Evolutionary conservation across 208 protist genomes (phyloP), one percentile per base, ranked within the genome.

Genomic region (Histomonas meleagridis): DNA sequence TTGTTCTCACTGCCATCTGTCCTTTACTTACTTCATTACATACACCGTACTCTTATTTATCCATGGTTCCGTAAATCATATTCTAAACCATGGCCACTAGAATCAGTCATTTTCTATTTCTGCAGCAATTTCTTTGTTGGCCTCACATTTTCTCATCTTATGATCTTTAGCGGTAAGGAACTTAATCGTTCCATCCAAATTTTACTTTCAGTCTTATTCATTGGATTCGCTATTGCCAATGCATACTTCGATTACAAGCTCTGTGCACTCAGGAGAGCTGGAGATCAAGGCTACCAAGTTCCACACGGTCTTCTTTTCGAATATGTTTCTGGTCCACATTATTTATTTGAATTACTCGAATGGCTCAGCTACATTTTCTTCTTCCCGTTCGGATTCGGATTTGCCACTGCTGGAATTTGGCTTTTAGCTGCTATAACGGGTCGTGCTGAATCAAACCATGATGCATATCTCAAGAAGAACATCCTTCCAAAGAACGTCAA

Each of bases 31-130:
- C 21, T 16, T 2, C 46, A 55, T 55, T 86, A 86, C 32, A 86
- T 86, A 38, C 76, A 86, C 38, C 76, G 76, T n/a, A 18, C 76
- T 55, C 18, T 86, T 18, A 86, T 86, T 18, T 86, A 86, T 55
- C 76, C 76, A 38, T 86, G 23, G 26, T 86, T 86, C 46, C 4
- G 76, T 0, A 43, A 57, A 9, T 9, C 12, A 10, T 46, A 86
- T 32, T 86, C 76, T 16, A 86, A 86, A n/a, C 76, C 76, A 38
- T 86, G 76, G 76, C 76, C 76, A 32, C 46, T 86, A 38, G 76
- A 86, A 86, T 86, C 76, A 55, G 40, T 86, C 55, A 21, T 86
- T 38, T 86, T 55, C 38, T 86, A 57, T 28, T 18, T 26, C 4
- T 18, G 51, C 26, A 21, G 16, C 0, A 86, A 86, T 38, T 86